Evolutionary conservation across 208 protist genomes (phyloP).

Genomic region (Jaenimonas drosophilae): DNA sequence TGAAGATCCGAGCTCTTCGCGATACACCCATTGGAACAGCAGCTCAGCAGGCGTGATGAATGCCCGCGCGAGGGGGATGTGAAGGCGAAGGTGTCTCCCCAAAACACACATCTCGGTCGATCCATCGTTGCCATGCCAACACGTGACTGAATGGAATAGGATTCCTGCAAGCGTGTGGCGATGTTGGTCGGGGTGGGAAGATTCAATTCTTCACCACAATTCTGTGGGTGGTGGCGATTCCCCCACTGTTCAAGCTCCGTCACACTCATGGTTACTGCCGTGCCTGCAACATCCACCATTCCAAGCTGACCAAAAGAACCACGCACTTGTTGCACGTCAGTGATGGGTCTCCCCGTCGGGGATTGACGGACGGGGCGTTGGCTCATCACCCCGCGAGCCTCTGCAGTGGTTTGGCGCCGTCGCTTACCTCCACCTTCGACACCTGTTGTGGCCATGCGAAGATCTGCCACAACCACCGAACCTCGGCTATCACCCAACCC

Average conservation of each 20-base stretch:
- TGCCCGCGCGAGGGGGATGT: too few relatives aligned
- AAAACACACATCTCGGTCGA: too few relatives aligned
- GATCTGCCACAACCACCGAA: conserved; percentile 46
- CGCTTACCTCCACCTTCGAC: not conserved
- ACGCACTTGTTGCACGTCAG: not conserved
- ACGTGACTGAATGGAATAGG: too few relatives aligned
- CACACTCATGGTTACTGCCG: not conserved
- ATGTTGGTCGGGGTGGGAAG: too few relatives aligned
- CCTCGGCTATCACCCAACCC: conserved; percentile 42
- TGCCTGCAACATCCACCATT: not conserved
- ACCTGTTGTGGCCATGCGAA: conserved; percentile 7
- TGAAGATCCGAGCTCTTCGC: too few relatives aligned
- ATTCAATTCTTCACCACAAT: too few relatives aligned
- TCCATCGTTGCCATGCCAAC: too few relatives aligned
- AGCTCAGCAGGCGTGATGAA: too few relatives aligned
- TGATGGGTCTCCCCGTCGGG: not conserved
- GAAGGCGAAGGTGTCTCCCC: too few relatives aligned
- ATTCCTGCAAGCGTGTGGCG: too few relatives aligned
- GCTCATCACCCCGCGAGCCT: not conserved
- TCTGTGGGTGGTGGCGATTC: too few relatives aligned
- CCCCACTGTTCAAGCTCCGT: conserved; percentile 1
- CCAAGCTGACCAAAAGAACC: not conserved
- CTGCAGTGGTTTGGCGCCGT: not conserved
- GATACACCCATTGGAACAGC: too few relatives aligned
- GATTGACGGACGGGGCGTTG: not conserved